Evolutionary conservation across 2,329 filamentous ascomycete genomes (phyloP).

Genomic region (Ascochyta fabae): DNA sequence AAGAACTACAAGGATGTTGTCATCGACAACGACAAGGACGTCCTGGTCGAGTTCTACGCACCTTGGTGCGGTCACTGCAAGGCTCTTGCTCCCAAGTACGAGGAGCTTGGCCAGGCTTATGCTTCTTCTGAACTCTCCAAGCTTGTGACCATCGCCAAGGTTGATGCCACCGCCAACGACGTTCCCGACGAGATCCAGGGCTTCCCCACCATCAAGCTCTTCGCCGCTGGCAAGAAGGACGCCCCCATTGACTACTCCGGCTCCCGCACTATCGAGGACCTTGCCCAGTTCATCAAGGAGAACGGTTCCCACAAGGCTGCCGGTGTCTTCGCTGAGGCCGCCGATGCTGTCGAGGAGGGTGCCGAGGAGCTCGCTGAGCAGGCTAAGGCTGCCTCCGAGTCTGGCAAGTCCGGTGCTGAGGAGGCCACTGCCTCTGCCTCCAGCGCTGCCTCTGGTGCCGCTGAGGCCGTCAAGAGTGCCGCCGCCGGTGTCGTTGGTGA

Average conservation of each 20-base stretch:
- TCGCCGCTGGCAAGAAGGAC: slow-evolving; percentile 86
- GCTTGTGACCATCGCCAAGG: slow-evolving; percentile 79
- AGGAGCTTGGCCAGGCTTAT: slow-evolving; percentile 67
- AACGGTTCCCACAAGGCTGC: slow-evolving; percentile 89
- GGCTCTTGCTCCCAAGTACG: slow-evolving; percentile 71
- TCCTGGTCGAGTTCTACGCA: slow-evolving; percentile 97
- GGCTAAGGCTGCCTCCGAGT: slow-evolving; percentile 48
- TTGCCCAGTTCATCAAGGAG: slow-evolving; percentile 91
- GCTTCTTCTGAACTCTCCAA: slow-evolving; percentile 57
- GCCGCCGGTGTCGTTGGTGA: slow-evolving; percentile 47
- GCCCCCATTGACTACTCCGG: slow-evolving; percentile 86
- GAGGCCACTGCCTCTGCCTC: slow-evolving; percentile 43
- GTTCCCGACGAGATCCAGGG: slow-evolving; percentile 96
- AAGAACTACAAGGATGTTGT: slow-evolving; percentile 93
- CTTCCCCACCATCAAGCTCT: slow-evolving; percentile 99
- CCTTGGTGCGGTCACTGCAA: slow-evolving; percentile 80
- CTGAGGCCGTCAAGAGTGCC: slow-evolving; percentile 47
- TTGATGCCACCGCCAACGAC: slow-evolving; percentile 95
- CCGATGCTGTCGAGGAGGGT: slow-evolving; percentile 56
- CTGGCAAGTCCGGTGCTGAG: slow-evolving; percentile 47
- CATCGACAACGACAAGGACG: slow-evolving; percentile 93
- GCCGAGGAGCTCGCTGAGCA: slow-evolving; percentile 50
- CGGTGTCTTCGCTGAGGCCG: slow-evolving; percentile 65
- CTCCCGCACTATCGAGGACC: slow-evolving; percentile 86
- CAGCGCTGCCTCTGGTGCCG: slow-evolving; percentile 44